Evolutionary conservation across 345 rosid species (phyloP), one percentile per base, ranked within the genome.

Genomic region (Chamaenerion angustifolium): DNA sequence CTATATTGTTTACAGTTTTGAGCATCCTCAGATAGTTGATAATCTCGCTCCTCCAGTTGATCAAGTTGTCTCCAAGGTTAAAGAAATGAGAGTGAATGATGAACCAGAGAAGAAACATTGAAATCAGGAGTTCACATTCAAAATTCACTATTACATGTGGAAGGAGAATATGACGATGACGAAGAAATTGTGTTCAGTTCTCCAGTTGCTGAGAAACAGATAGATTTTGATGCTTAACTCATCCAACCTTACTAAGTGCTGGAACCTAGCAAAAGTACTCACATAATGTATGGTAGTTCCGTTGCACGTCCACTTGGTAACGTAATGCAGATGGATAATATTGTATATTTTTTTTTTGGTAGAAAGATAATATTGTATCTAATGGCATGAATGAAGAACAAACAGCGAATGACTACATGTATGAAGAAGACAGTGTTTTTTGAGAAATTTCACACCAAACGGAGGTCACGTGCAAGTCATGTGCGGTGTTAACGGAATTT

Each of bases 171-270:
- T 19, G 95, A 86, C 27, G 98, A 83, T 52, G 98, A 83, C 50
- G 98, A 92, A 72, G 95, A 75, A 50, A 92, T 92, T 73, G 93
- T 92, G 65, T 92, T 87, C 69, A 81, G 81, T 76, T 96, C 92
- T 54, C 62, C 66, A 19, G 79, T 69, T 42, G 19, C 76, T 53
- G 93, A 77, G 65, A 92, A 80, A 71, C 73, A 61, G 60, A 60
- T 58, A 46, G 81, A 70, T 58, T 73, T 48, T 21, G 40, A 64
- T 68, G 66, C 70, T 56, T 64, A 76, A 48, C n/a, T n/a, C n/a
- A n/a, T 56, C 71, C 42, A 46, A n/a, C 66, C 72, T 42, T 52
- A 53, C 72, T 84, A 71, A 43, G 77, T 71, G 56, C 55, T 76
- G 25, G 78, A 61, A 56, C 64, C 73, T 49, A 69, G 56, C 47